Base-by-base conservation (phyloP, 306 rosid species). In the Vicia sativa region DNA sequence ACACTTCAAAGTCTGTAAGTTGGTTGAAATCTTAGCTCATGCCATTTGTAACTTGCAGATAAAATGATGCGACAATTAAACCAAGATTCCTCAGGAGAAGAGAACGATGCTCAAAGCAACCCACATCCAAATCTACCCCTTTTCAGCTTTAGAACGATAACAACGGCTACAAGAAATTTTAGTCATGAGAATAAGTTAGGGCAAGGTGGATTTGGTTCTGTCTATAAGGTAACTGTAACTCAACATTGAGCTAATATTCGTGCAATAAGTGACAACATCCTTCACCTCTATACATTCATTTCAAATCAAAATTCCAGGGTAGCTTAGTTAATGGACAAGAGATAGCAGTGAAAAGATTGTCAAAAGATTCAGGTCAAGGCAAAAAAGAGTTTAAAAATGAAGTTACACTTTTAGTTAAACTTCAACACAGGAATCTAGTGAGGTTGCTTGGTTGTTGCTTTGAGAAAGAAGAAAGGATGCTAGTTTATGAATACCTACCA, bases 141-240 rank as follows among this genome's bases (percentile, higher is more conserved):
- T 48, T 74, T 74, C 63, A 74, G 55, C 73, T 61, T 74, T 23
- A 74, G 59, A 74, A 48, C 9, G 7, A 73, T 73, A 44, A 55
- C 48, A 6, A 49, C 19, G 16, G 86, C 83, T 9, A 86, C 91
- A 34, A 35, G 45, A 6, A 69, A 72, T 6, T 83, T 81, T 42
- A 62, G 69, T 44, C 3, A 16, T 0, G 62, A 61, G 15, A 86
- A 83, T 50, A 79, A 83, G 79, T 70, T 86, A 43, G 88, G 91
- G 10, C 78, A 86, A 65, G 91, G 88, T 12, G 88, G 91, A 11
- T 83, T 86, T 68, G 91, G 91, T 37, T 34, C 75, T 13, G 86
- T 86, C 39, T 86, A 81, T 21, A 83, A 82, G 91, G 91, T 78
- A 72, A 26, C 9, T 7, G 15, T 35, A 67, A 38, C 56, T 49